Evolutionary conservation across 495 filamentous ascomycete species (phyloP), one percentile per base, ranked within the genome.

Genomic region (Xylaria curta): DNA sequence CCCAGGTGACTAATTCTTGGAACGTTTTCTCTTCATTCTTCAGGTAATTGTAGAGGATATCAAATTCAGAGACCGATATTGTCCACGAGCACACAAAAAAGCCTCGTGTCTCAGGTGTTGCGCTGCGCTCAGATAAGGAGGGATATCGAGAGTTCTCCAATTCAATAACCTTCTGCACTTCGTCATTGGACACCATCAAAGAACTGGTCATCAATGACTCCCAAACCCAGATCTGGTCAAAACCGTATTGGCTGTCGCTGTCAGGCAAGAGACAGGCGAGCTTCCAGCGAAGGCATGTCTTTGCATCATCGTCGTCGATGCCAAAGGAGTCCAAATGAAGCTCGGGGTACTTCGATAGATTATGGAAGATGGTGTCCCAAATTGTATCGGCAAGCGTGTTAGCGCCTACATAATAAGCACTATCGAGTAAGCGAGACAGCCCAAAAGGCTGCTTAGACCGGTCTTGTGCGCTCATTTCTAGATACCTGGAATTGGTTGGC

Each of bases 221-320:
- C 61, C 61, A 64, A 9, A 40, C 42, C 7, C 3, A 9, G 42
- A 64, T 26, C 44, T 64, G 61, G 5, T 64, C 61, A 49, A 3
- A 0, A 19, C 40, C 28, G 61, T 64, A 64, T 1, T 33, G 24
- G 33, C 8, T n/a, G 6, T 64, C n/a, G 15, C 26, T 19, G 21
- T 64, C 36, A 10, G 61, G 61, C 42, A 64, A 64, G 26, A 64
- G 61, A 10, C 40, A 64, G 24, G 21, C 61, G 13, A 59, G 51
- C 51, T 21, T 66, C 19, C n/a, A 0, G 36, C 24, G 31, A 42
- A 64, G n/a, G 24, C 33, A n/a, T 26, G 21, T 47, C 26, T 47
- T 47, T 13, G 21, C 4, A 5, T 40, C 33, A 63, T n/a, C 19
- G 69, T 26, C 12, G 10, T 28, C 33, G 21, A n/a, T 24, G 10